Evolutionary conservation across 257 asterid species (phyloP).

Genomic region (Euphrasia confusa): DNA sequence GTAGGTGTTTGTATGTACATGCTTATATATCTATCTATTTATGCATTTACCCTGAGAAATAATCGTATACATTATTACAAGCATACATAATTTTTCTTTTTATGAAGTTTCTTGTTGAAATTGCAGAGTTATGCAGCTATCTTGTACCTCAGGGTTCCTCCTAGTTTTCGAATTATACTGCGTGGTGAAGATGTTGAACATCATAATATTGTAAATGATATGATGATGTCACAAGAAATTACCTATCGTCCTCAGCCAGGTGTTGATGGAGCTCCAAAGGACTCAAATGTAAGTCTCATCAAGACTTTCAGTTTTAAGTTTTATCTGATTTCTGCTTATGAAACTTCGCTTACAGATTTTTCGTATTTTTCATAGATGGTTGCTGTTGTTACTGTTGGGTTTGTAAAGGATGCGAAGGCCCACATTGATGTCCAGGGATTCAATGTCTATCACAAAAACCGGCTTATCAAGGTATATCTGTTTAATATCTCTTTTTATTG

Average conservation of each 20-base stretch:
- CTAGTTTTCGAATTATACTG: conserved; percentile 74
- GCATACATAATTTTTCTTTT: background rate
- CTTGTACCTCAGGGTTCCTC: conserved; percentile 86
- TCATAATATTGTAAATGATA: conserved; percentile 92
- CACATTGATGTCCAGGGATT: conserved; percentile 99
- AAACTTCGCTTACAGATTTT: conserved; percentile 20
- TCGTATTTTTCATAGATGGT: conserved; percentile 50
- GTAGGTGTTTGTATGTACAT: background rate
- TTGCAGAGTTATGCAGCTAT: conserved; percentile 91
- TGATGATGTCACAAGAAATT: conserved; percentile 94
- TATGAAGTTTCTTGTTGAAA: conserved; percentile 26
- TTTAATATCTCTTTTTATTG: background rate
- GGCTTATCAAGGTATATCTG: conserved; percentile 79
- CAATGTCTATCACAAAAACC: conserved; percentile 93
- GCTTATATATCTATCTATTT: background rate
- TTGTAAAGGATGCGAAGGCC: conserved; percentile 88
- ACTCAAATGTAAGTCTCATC: conserved; percentile 47
- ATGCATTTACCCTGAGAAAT: background rate
- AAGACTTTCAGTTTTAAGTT: conserved; percentile 6
- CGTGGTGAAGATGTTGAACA: conserved; percentile 94
- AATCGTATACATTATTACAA: background rate
- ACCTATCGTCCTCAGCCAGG: conserved; percentile 89
- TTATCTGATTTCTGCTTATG: conserved; percentile 17
- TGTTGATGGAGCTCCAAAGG: conserved; percentile 60
- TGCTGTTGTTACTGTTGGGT: conserved; percentile 87